phyloP scores from a whole-genome alignment of 306 rosid species.

The Corylus heterophylla region DNA sequence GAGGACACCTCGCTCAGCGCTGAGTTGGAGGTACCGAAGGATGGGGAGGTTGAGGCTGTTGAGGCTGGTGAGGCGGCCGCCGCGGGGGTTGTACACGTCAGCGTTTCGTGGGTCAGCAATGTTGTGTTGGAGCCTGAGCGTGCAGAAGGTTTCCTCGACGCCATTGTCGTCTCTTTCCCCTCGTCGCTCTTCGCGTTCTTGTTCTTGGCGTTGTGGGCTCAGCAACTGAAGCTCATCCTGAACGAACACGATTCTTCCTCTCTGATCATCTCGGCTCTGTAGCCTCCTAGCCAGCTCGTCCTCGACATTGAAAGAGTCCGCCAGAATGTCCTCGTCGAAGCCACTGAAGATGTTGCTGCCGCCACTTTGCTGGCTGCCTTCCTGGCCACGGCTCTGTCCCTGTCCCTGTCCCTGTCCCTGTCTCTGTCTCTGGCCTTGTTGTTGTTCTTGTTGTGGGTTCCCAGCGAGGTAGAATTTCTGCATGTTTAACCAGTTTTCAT shows the following conservation, averaged over 20 bases:
- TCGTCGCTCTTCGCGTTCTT: conserved; percentile 4
- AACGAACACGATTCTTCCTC: conserved; percentile 30
- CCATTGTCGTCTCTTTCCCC: conserved; percentile 19
- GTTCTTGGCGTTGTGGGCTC: conserved; percentile 15
- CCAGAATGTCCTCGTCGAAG: conserved; percentile 18
- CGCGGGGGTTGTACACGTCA: conserved; percentile 38
- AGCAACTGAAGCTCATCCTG: conserved; percentile 16
- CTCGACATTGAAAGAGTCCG: conserved; percentile 17
- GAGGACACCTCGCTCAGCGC: conserved; percentile 41
- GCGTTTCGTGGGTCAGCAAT: conserved; percentile 27
- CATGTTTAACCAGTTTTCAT: too few relatives aligned
- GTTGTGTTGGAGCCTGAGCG: conserved; percentile 26
- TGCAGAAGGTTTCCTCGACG: conserved; percentile 37
- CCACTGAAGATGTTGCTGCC: conserved; percentile 29
- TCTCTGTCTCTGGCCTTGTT: background rate
- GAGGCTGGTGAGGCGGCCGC: conserved; percentile 31
- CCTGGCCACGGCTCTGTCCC: background rate
- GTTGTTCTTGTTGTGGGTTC: conserved; percentile 3
- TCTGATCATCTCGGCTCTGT: conserved; percentile 19
- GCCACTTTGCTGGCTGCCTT: background rate
- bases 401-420: background rate
- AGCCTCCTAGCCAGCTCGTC: conserved; percentile 10
- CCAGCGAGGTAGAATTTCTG: conserved; percentile 35
- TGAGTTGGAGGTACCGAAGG: conserved; percentile 31
- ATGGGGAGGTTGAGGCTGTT: conserved; percentile 31